phyloP scores from a whole-genome alignment of 2,329 filamentous ascomycete genomes.

The Colletotrichum aenigma region DNA sequence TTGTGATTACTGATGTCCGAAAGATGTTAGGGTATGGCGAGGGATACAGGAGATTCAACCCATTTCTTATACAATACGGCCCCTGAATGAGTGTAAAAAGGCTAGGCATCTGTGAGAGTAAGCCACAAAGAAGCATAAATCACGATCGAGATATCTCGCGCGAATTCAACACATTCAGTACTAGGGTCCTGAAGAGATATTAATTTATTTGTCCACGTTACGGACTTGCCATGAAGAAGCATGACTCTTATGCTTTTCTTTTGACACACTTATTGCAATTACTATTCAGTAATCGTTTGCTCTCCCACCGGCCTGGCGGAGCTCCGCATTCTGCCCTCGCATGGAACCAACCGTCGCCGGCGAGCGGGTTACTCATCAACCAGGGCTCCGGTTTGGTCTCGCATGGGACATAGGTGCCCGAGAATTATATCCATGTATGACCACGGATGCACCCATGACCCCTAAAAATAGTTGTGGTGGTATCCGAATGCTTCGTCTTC shows the following conservation, averaged over 20 bases:
- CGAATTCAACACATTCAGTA: not conserved
- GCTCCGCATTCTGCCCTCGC: not conserved
- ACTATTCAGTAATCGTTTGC: too few species aligned
- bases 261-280: not conserved
- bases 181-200: not conserved
- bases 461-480: not conserved
- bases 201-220: not conserved
- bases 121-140: fast-evolving
- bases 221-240: not conserved
- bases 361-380: not conserved
- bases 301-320: not conserved
- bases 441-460: too few species aligned
- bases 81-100: fast-evolving
- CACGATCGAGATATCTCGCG: too few species aligned
- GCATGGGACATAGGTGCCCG: fast-evolving
- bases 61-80: not conserved
- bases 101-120: too few species aligned
- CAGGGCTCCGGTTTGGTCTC: not conserved
- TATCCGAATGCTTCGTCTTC: not conserved
- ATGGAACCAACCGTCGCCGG: not conserved
- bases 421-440: too few species aligned
- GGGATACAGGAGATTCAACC: not conserved
- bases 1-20: not conserved
- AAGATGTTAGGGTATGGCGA: not conserved
- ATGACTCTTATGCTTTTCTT: not conserved